These are phyloP conservation scores for Phaeosphaeria sp. DNA, from an alignment of 2,329 filamentous ascomycete genomes.

Conservation along the genomic window DNA sequence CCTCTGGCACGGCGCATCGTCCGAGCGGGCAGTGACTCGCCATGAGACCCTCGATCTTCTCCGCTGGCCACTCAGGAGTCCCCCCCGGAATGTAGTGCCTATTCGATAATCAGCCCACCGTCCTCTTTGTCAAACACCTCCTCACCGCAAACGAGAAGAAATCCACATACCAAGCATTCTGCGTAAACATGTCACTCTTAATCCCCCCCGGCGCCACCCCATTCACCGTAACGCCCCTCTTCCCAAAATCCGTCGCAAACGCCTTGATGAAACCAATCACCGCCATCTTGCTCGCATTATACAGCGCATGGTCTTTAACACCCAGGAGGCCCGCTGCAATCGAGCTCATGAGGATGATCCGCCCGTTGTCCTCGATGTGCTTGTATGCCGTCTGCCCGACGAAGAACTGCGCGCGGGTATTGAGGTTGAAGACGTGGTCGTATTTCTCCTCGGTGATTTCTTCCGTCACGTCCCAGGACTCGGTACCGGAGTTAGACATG, in stretches of 20 bases:
- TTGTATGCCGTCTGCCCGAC: slow-evolving; percentile 78
- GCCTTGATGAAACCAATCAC: slow-evolving; percentile 75
- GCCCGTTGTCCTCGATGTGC: slow-evolving; percentile 72
- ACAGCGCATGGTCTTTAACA: slow-evolving; percentile 74
- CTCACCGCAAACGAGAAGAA: too few relatives aligned
- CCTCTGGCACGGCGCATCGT: slow-evolving; percentile 57
- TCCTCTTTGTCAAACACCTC: too few relatives aligned
- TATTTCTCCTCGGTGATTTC: slow-evolving; percentile 74
- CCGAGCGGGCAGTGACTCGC: slow-evolving; percentile 58
- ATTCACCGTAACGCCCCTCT: slow-evolving; percentile 73
- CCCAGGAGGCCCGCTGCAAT: slow-evolving; percentile 73
- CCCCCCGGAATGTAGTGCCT: slow-evolving; percentile 57
- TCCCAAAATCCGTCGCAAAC: slow-evolving; percentile 75
- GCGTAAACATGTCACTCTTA: slow-evolving; percentile 77
- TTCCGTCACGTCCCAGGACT: slow-evolving; percentile 72
- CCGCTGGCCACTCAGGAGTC: slow-evolving; percentile 56
- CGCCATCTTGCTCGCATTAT: slow-evolving; percentile 75
- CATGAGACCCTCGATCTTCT: slow-evolving; percentile 60
- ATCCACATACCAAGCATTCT: slow-evolving; percentile 58
- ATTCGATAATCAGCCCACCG: too few relatives aligned
- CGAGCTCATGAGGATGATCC: slow-evolving; percentile 76
- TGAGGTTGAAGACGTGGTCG: slow-evolving; percentile 73
- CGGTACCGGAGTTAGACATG: slow-evolving; percentile 65
- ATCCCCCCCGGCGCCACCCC: slow-evolving; percentile 75
- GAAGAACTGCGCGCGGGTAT: slow-evolving; percentile 76